Percentiles rank a stretch among this genome's conserved stretches.
Evolutionary conservation across 192 early-diverging fungal species (phyloP).

Genomic region (Rhizoclosmatium sp.): DNA sequence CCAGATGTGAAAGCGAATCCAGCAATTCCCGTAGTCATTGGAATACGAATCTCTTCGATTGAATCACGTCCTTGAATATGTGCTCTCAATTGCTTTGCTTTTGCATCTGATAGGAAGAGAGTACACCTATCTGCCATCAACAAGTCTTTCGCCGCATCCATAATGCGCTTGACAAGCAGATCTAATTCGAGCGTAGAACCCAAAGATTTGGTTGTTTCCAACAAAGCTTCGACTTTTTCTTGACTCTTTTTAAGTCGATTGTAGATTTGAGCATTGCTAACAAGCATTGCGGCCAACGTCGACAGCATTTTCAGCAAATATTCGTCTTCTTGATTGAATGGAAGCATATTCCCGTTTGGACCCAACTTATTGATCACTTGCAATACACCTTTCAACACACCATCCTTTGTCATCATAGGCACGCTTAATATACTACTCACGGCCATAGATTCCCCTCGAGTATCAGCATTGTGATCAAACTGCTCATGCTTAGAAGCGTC

Average conservation of each 20-base stretch:
- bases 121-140: constrained; percentile 56
- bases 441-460: constrained; percentile 17
- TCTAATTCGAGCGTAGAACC: constrained; percentile 55
- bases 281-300: constrained; percentile 41
- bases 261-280: constrained; percentile 53
- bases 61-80: constrained; percentile 53
- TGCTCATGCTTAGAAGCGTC: constrained; percentile 47
- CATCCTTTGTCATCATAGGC: constrained; percentile 49
- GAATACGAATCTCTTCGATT: constrained; percentile 54
- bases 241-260: constrained; percentile 56
- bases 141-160: constrained; percentile 60
- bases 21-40: constrained; percentile 51
- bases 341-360: constrained; percentile 28
- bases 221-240: constrained; percentile 60
- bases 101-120: constrained; percentile 51
- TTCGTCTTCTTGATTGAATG: constrained; percentile 54
- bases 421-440: constrained; percentile 46
- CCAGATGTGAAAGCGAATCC: constrained; percentile 54
- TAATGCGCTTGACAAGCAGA: constrained; percentile 52
- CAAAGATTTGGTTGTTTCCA: constrained; percentile 55
- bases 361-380: constrained; percentile 55
- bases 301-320: constrained; percentile 44
- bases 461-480: constrained; percentile 54
- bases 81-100: constrained; percentile 48
- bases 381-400: constrained; percentile 50